A percentile compares a stretch with the other conserved stretches of the same genome.
These are phyloP conservation scores for Lentinula novae-zelandiae DNA, from an alignment of 1,284 basidiomycete species.

Conservation along the genomic window DNA sequence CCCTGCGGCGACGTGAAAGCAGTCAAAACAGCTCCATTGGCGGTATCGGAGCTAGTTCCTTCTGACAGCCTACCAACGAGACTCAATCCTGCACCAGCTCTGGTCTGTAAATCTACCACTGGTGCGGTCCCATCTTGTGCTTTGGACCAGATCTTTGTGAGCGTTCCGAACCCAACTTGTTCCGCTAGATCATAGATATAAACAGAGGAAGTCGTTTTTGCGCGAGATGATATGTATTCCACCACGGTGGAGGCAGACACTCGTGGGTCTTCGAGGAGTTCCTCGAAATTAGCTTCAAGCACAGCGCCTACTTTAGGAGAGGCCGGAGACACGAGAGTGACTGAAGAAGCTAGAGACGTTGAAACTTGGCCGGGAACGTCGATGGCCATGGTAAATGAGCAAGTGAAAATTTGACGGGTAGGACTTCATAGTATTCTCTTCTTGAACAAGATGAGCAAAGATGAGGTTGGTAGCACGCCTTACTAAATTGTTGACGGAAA, in stretches of 20 bases:
- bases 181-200: conserved; percentile 82
- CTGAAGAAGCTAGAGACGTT: conserved; percentile 10
- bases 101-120: conserved; percentile 76
- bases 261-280: conserved; percentile 40
- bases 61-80: conserved; percentile 81
- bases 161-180: conserved; percentile 71
- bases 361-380: not conserved
- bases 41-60: conserved; percentile 64
- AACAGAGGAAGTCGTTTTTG: conserved; percentile 55
- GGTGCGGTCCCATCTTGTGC: conserved; percentile 41
- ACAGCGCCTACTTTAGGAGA: conserved; percentile 26
- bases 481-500: not conserved
- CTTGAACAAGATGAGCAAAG: conserved; percentile 33
- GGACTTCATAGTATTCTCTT: not conserved
- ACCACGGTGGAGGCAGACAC: conserved; percentile 59
- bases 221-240: conserved; percentile 61
- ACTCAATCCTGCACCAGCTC: conserved; percentile 81
- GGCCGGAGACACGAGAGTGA: conserved; percentile 13
- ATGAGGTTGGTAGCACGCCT: conserved; percentile 12
- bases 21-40: conserved; percentile 58
- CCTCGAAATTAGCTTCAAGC: conserved; percentile 20
- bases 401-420: not conserved
- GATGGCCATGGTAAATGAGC: conserved; percentile 5
- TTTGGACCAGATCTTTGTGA: conserved; percentile 60
- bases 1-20: conserved; percentile 77